Evolutionary conservation across 768 basidiomycete species (phyloP).

Genomic region (Leccinum truebloodii): DNA sequence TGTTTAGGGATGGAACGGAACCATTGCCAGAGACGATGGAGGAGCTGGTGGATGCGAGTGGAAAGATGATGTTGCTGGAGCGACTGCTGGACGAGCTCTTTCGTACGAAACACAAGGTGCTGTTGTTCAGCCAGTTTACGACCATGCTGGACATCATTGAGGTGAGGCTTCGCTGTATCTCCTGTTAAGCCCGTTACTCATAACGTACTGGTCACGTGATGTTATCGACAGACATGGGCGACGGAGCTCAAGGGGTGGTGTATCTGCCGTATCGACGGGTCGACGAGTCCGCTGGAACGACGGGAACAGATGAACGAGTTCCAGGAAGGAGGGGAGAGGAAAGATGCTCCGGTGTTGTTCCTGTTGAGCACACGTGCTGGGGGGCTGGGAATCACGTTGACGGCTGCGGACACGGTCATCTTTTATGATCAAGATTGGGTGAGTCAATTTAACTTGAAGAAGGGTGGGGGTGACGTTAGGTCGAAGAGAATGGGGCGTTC

Average conservation of each 20-base stretch:
- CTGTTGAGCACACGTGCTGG: slow-evolving; percentile 93
- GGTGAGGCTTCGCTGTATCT: slow-evolving; percentile 41
- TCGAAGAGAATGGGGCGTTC: background rate
- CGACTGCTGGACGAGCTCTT: slow-evolving; percentile 84
- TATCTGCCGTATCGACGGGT: slow-evolving; percentile 92
- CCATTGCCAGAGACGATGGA: slow-evolving; percentile 60
- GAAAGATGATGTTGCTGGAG: slow-evolving; percentile 97
- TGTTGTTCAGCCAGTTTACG: slow-evolving; percentile 93
- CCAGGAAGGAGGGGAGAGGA: slow-evolving; percentile 66
- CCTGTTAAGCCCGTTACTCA: background rate
- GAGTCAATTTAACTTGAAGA: background rate
- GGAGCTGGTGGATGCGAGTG: slow-evolving; percentile 81
- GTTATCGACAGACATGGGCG: slow-evolving; percentile 63
- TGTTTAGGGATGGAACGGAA: slow-evolving; percentile 56
- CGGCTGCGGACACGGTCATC: slow-evolving; percentile 51
- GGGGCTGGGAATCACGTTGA: slow-evolving; percentile 94
- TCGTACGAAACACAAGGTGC: slow-evolving; percentile 74
- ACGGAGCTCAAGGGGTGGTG: slow-evolving; percentile 77
- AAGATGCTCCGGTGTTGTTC: slow-evolving; percentile 72
- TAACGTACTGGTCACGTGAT: background rate
- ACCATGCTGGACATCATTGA: slow-evolving; percentile 96
- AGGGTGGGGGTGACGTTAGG: background rate
- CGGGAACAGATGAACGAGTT: slow-evolving; percentile 83
- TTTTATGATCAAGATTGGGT: slow-evolving; percentile 30
- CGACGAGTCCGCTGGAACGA: slow-evolving; percentile 77